Evolutionary conservation across 495 filamentous ascomycete genomes (phyloP).

Genomic region (Parmelia sp.): DNA sequence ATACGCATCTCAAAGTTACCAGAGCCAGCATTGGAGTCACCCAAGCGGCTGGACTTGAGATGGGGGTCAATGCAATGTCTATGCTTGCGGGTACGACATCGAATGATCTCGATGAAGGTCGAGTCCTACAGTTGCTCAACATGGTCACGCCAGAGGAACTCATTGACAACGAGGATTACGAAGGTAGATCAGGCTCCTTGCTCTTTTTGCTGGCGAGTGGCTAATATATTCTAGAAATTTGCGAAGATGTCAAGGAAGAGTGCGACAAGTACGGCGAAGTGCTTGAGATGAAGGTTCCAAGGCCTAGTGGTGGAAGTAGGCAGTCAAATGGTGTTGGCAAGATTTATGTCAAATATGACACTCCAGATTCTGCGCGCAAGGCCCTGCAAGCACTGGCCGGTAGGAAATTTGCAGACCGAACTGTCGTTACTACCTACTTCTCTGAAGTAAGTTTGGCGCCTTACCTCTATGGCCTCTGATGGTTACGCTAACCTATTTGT

Average conservation of each 20-base stretch:
- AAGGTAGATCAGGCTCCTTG: constrained; percentile 50
- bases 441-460: constrained; percentile 59
- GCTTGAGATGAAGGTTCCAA: constrained; percentile 80
- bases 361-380: constrained; percentile 67
- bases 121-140: constrained; percentile 88
- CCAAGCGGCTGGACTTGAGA: constrained; percentile 82
- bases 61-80: constrained; percentile 97
- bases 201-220: not conserved
- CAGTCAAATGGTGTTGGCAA: constrained; percentile 89
- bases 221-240: constrained; percentile 63
- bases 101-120: constrained; percentile 62
- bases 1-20: constrained; percentile 73
- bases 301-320: constrained; percentile 72
- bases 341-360: constrained; percentile 92
- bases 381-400: constrained; percentile 83
- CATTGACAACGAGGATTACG: constrained; percentile 87
- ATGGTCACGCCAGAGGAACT: constrained; percentile 97
- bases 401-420: constrained; percentile 89
- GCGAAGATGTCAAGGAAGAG: constrained; percentile 85
- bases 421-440: constrained; percentile 94
- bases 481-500: constrained; percentile 11
- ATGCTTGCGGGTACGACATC: constrained; percentile 94
- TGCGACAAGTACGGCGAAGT: constrained; percentile 85
- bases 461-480: not conserved
- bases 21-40: constrained; percentile 89